Evolutionary conservation across 2,329 filamentous ascomycete genomes (phyloP).

Genomic region (Penicillium sp.): DNA sequence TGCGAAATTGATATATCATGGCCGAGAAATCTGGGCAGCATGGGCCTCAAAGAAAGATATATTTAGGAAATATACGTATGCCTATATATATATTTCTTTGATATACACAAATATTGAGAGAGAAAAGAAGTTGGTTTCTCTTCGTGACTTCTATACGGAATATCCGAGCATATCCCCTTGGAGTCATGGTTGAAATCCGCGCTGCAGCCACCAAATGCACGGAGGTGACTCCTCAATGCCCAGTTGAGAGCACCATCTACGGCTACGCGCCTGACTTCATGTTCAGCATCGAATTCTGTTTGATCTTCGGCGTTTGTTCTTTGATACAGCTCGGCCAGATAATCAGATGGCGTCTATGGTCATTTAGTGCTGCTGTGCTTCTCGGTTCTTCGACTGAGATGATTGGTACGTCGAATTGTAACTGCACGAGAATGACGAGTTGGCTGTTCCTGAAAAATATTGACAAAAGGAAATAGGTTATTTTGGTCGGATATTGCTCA

Average conservation of each 20-base stretch:
- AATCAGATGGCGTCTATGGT: neutral
- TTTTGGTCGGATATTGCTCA: neutral
- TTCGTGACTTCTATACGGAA: neutral
- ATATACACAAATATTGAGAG: too few species aligned
- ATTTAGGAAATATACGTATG: neutral
- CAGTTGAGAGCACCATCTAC: neutral
- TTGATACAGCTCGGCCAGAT: neutral
- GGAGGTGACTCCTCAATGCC: neutral
- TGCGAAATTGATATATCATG: neutral
- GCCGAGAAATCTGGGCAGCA: neutral
- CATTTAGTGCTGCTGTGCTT: neutral
- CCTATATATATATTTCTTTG: neutral
- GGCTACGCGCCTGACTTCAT: neutral
- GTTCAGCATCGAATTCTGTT: neutral
- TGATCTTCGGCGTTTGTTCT: neutral
- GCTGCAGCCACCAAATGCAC: neutral
- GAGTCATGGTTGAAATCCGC: neutral
- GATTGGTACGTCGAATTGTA: neutral
- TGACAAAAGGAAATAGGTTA: neutral
- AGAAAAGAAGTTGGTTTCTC: neutral
- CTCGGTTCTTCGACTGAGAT: neutral
- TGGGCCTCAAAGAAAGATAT: neutral
- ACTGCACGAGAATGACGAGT: too few species aligned
- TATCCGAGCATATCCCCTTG: neutral
- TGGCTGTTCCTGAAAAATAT: accelerated